Conservation (phyloP, 1,139 yeast species). For the Sugiyamaella pinicola region DNA sequence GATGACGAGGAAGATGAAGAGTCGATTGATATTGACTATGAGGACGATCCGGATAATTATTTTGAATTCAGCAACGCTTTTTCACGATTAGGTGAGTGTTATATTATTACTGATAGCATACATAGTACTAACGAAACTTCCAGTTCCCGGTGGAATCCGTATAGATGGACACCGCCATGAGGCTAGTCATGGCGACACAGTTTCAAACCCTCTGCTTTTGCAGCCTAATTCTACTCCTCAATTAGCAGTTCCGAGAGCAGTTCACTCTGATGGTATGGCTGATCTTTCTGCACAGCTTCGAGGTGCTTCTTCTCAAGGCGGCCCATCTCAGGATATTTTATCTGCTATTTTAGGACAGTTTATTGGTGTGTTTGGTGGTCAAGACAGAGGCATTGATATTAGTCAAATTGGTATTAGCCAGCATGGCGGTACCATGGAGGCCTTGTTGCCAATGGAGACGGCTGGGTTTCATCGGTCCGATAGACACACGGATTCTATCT, state of each 20-base stretch:
- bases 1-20: slow-evolving; percentile 33
- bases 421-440: slow-evolving; percentile 32
- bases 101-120: neutral
- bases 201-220: slow-evolving; percentile 29
- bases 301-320: slow-evolving; percentile 9
- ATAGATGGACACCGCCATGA: slow-evolving; percentile 14
- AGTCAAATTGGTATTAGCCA: slow-evolving; percentile 29
- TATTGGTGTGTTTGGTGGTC: slow-evolving; percentile 27
- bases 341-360: slow-evolving; percentile 23
- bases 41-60: slow-evolving; percentile 24
- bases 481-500: slow-evolving; percentile 29
- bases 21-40: slow-evolving; percentile 23
- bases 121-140: slow-evolving; percentile 8
- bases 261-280: slow-evolving; percentile 14
- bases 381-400: slow-evolving; percentile 19
- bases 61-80: slow-evolving; percentile 24
- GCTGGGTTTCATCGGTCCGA: slow-evolving; percentile 25
- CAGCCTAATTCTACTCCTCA: slow-evolving; percentile 22
- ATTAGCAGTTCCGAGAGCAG: slow-evolving; percentile 2
- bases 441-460: slow-evolving; percentile 20
- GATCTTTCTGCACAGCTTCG: slow-evolving; percentile 11
- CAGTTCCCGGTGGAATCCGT: slow-evolving; percentile 19
- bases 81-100: slow-evolving; percentile 22
- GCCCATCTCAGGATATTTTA: slow-evolving; percentile 19
- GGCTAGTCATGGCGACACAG: slow-evolving; percentile 24